Base-by-base conservation (phyloP, 345 rosid species). In the Psidium friedrichsthalianum region DNA sequence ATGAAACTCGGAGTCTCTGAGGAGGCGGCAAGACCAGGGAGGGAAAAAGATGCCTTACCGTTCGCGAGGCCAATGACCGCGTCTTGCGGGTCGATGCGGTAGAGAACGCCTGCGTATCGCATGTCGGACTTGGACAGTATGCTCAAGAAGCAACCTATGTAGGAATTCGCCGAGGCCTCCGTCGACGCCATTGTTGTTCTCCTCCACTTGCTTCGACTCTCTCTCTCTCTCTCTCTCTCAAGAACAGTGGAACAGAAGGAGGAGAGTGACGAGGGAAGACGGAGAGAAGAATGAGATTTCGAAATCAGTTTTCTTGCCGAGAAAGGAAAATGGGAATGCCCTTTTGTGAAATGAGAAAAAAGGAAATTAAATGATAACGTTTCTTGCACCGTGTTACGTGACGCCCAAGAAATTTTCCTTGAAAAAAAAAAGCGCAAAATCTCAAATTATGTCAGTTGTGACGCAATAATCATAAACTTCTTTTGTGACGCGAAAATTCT, bases 81-180 rank as follows among this genome's bases (percentile, higher is more conserved):
- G 69, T 90, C 92, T n/a, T 86, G 91, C 53, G 88, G 87, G 80
- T 91, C 86, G 90, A 93, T 85, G 87, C 84, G 84, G 80, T 86
- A 91, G 3, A 93, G 88, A 59, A 89, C 82, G 82, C 94, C 95
- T 85, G 92, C 93, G 85, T 92, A 93, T 5, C 92, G 89, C 87
- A 92, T 93, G 83, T 90, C 91, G 21, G 88, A 89, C 89, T 91
- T 91, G 5, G 91, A 92, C 87, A 89, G 86, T 59, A 93, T 64
- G 90, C 90, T 90, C 2, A 93, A 86, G 89, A 86, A 86, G 84
- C 93, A 89, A 32, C 93, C 93, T 20, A 90, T 3, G 51, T 88
- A 90, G 44, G 91, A 86, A 85, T 92, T 93, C 16, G 89, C 90
- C 25, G 84, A 44, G 80, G 86, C n/a, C 82, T 10, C 59, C 69